Base-by-base conservation (phyloP, 495 filamentous ascomycete species). In the Podospora comata region DNA sequence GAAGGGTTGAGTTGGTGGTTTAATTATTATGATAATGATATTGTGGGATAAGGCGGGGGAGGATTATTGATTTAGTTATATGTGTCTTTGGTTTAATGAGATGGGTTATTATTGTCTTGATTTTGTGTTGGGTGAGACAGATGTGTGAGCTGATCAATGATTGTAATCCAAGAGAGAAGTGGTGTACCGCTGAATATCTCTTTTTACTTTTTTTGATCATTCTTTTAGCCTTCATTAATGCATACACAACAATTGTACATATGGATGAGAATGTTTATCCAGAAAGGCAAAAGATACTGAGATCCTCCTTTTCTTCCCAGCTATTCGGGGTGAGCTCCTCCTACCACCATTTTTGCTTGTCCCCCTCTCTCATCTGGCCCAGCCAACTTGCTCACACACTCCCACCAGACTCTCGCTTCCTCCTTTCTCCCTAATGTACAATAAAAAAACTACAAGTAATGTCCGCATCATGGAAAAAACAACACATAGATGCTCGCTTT, bases 231-330 rank as follows among this genome's bases (percentile, higher is more conserved):
- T 59, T 59, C 56, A 65, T 56, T 27, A 59, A 11, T 20, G 7
- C 19, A 59, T 59, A 23, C 56, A 59, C 7, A 20, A 59, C 56
- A 20, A 59, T 18, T 59, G 13, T 27, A 26, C 30, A 55, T 64
- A 28, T n/a, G 39, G 30, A 65, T 56, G 26, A 28, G 13, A 23
- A 23, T 57, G n/a, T 20, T 11, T 61, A 61, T n/a, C 59, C 59
- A 61, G 59, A 61, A 61, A 61, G 30, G 27, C 23, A 30, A 11
- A 13, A 13, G 15, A 13, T 48, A 32, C 30, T 48, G 39, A 48
- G 39, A 48, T 11, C 39, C 7, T 48, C 5, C 39, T 13, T 3
- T 0, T 48, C 18, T 48, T 48, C 30, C 23, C 23, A 23, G 23
- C 1, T 23, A 23, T 23, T 23, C 23, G 23, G 23, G 23, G 23